Percentiles rank a stretch among this genome's conserved stretches.
Evolutionary conservation across 441 rosid species (phyloP).

Genomic region (Populus hybrid): DNA sequence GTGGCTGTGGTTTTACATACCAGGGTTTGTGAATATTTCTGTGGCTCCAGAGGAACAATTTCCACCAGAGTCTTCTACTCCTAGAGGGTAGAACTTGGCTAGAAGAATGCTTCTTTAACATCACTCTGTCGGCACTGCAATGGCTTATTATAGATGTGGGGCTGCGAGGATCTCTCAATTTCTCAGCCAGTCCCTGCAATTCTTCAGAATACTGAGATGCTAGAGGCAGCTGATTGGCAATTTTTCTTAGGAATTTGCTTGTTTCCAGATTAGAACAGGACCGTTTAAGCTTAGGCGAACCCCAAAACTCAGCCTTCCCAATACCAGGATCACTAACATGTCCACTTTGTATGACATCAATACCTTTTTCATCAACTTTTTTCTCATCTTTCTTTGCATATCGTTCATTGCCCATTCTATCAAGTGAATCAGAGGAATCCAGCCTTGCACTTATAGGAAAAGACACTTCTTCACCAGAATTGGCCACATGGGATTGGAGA

Average conservation of each 20-base stretch:
- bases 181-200: constrained; percentile 26
- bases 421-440: constrained; percentile 28
- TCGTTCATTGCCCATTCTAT: constrained; percentile 28
- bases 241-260: constrained; percentile 35
- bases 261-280: constrained; percentile 82
- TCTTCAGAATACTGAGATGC: constrained; percentile 40
- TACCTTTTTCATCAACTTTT: constrained; percentile 20
- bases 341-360: constrained; percentile 41
- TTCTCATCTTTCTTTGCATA: constrained; percentile 16
- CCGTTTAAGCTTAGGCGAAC: constrained; percentile 68
- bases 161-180: constrained; percentile 33
- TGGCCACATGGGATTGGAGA: constrained; percentile 39
- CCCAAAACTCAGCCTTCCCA: constrained; percentile 54
- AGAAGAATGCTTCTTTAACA: constrained; percentile 87
- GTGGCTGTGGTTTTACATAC: constrained; percentile 36
- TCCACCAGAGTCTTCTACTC: constrained; percentile 82
- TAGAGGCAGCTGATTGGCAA: constrained; percentile 31
- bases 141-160: constrained; percentile 53
- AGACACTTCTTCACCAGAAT: constrained; percentile 27
- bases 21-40: constrained; percentile 60
- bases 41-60: constrained; percentile 92
- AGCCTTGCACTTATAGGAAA: constrained; percentile 22
- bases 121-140: constrained; percentile 82
- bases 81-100: constrained; percentile 93
- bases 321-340: constrained; percentile 88